Evolutionary conservation across 2,329 filamentous ascomycete species (phyloP).

Genomic region (Coniochaeta sp.): DNA sequence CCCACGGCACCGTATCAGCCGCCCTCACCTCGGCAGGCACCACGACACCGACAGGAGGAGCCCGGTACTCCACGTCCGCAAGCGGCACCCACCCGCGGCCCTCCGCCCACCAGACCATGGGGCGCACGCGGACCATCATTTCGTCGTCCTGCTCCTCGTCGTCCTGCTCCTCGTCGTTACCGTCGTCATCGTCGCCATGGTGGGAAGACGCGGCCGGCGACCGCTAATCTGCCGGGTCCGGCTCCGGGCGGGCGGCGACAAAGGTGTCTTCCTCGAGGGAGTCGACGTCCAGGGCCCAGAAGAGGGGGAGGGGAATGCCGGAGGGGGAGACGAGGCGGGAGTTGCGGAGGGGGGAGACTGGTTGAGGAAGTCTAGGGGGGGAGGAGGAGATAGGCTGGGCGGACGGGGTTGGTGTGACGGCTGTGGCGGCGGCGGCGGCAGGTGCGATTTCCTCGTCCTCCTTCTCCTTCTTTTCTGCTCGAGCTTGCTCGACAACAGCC

Average conservation of each 20-base stretch:
- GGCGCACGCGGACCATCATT: not conserved
- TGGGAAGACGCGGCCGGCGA: not conserved
- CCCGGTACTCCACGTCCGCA: not conserved
- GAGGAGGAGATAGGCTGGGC: not conserved
- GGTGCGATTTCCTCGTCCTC: not conserved
- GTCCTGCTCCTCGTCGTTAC: not conserved
- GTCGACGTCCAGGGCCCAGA: not conserved
- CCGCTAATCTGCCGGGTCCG: not conserved
- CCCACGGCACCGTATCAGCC: not conserved
- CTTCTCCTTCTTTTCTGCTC: no score
- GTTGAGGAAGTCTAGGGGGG: not conserved
- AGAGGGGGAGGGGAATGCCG: not conserved
- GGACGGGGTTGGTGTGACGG: not conserved
- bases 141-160: not conserved
- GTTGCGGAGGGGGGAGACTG: not conserved
- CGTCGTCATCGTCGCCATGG: not conserved
- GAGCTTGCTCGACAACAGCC: no score
- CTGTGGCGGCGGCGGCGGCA: not conserved
- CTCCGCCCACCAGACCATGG: not conserved
- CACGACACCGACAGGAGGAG: not conserved
- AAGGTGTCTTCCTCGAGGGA: not conserved
- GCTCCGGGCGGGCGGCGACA: not conserved
- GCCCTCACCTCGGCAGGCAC: not conserved
- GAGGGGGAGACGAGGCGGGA: not conserved
- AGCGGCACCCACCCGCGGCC: not conserved